These are phyloP conservation scores for Pouteria campechiana DNA, from an alignment of 179 eudicot species.

Conservation along the genomic window DNA sequence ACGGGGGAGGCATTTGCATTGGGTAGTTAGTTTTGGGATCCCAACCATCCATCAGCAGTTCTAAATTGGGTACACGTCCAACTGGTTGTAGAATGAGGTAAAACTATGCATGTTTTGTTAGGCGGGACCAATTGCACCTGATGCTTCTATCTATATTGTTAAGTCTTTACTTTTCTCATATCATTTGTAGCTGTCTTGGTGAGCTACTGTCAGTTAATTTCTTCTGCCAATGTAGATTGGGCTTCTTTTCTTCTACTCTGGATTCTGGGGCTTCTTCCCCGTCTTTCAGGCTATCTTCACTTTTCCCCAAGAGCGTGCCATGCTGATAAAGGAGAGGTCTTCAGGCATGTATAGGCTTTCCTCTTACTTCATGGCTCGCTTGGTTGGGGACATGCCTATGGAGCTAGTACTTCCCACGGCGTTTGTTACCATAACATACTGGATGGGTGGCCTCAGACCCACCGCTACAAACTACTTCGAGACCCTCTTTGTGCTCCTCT, in stretches of 20 bases:
- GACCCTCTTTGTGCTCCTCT: slow-evolving; percentile 40
- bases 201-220: no score
- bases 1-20: no score
- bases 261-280: slow-evolving; percentile 82
- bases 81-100: no score
- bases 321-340: slow-evolving; percentile 42
- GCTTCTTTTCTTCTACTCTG: slow-evolving; percentile 66
- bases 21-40: no score
- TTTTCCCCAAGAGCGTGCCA: slow-evolving; percentile 66
- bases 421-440: slow-evolving; percentile 45
- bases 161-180: no score
- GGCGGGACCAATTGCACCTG: no score
- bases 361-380: slow-evolving; percentile 62
- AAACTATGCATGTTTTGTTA: no score
- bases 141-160: no score
- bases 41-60: no score
- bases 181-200: no score
- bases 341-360: slow-evolving; percentile 74
- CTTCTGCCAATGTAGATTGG: no score
- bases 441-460: slow-evolving; percentile 76
- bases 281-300: slow-evolving; percentile 54
- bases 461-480: slow-evolving; percentile 28
- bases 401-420: slow-evolving; percentile 68
- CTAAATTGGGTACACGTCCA: no score
- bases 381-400: slow-evolving; percentile 63